Percentiles rank a stretch among this genome's conserved stretches.
Evolutionary conservation across 1,284 basidiomycete genomes (phyloP).

Genomic region (Apiotrichum gamsii): DNA sequence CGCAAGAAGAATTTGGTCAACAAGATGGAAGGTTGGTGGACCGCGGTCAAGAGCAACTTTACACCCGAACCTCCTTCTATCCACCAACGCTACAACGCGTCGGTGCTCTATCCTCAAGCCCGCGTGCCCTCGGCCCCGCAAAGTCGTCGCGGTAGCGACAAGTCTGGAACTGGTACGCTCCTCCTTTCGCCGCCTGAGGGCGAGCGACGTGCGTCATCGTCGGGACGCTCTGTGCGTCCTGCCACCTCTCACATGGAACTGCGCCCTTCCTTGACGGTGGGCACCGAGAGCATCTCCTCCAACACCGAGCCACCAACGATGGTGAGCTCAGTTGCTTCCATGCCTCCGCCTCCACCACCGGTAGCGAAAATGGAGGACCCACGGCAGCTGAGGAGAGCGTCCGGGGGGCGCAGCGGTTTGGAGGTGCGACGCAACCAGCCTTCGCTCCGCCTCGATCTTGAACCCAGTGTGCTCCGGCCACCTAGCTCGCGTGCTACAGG

Average conservation of each 20-base stretch:
- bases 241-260: constrained; percentile 32
- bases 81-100: constrained; percentile 9
- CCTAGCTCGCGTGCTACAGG: neutral
- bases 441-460: constrained; percentile 42
- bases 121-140: constrained; percentile 35
- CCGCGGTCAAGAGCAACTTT: constrained; percentile 48
- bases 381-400: neutral
- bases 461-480: constrained; percentile 27
- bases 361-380: neutral
- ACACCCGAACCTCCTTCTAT: constrained; percentile 18
- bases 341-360: constrained; percentile 13
- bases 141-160: constrained; percentile 30
- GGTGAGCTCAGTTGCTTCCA: neutral
- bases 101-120: constrained; percentile 15
- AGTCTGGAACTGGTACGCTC: constrained; percentile 5
- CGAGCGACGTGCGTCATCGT: constrained; percentile 18
- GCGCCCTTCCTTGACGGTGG: constrained; percentile 7
- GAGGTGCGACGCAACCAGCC: constrained; percentile 43
- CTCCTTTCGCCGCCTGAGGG: constrained; percentile 23
- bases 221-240: constrained; percentile 23
- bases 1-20: constrained; percentile 46
- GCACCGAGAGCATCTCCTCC: neutral
- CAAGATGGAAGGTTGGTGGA: constrained; percentile 52
- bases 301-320: neutral
- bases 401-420: constrained; percentile 10